Evolutionary conservation across 805 yeast species (phyloP).

Genomic region (Barnettozyma pratensis): DNA sequence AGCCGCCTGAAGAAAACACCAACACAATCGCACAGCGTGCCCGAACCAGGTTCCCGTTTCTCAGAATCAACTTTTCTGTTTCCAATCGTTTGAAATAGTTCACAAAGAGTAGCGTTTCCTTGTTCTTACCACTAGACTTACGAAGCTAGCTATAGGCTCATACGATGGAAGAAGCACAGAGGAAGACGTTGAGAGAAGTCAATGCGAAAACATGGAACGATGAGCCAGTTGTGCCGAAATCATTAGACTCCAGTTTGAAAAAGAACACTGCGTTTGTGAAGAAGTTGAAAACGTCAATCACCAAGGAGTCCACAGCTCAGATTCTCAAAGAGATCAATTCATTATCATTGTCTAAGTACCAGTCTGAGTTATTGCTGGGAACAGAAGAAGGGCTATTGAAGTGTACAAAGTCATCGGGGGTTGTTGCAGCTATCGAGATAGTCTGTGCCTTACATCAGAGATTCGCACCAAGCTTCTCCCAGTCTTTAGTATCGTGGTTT

Average conservation of each 20-base stretch:
- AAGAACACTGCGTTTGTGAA: slow-evolving; percentile 78
- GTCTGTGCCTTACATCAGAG: slow-evolving; percentile 75
- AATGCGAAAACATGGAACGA: slow-evolving; percentile 22
- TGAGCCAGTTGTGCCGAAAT: slow-evolving; percentile 10
- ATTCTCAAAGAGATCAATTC: slow-evolving; percentile 57
- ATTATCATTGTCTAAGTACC: slow-evolving; percentile 66
- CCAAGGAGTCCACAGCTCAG: slow-evolving; percentile 41
- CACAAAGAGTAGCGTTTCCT: neutral
- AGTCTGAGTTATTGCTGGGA: slow-evolving; percentile 62
- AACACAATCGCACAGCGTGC: no score
- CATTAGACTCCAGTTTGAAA: slow-evolving; percentile 70
- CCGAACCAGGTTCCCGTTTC: no score
- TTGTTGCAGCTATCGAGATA: slow-evolving; percentile 59
- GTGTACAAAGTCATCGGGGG: slow-evolving; percentile 50
- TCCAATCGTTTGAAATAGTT: no score
- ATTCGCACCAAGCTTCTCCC: slow-evolving; percentile 51
- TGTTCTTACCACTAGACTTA: neutral
- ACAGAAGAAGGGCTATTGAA: slow-evolving; percentile 56
- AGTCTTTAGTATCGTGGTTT: slow-evolving; percentile 38
- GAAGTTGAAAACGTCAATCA: slow-evolving; percentile 54
- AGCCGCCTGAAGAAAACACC: no score
- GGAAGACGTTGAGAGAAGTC: slow-evolving; percentile 6
- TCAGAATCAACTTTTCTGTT: no score
- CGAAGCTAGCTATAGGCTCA: neutral
- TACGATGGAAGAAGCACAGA: slow-evolving; percentile 4